Evolutionary conservation across 176 grass and related monocot species (phyloP), one percentile per base, ranked within the genome.

Genomic region (Paspalum vaginatum): DNA sequence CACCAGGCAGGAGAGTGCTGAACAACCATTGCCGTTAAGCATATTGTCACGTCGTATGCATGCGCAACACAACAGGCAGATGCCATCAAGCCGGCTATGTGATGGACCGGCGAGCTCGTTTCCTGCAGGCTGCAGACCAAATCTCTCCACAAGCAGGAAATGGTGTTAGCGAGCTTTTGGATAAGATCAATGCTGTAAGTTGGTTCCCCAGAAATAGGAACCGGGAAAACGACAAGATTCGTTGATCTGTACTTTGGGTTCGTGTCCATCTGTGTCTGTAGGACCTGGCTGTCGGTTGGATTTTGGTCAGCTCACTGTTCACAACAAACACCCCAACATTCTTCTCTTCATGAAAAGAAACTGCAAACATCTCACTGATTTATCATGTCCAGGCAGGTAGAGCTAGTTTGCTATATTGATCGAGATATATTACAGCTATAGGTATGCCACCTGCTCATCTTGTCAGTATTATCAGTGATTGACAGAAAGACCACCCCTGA

Each of bases 101-200:
- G 58, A 50, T 65, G n/a, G 11, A 21, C 79, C 65, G 81, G 53
- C 61, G 60, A 71, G 9, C 52, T 86, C 84, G 48, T 47, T 24
- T 21, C 61, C 65, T 32, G 2, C 3, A n/a, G n/a, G 2, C 32
- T 72, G 74, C 43, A 6, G 38, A 65, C 14, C 66, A 83, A 66
- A 83, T 50, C 49, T 88, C 80, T 59, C 74, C 76, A 85, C 45
- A 70, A 80, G 58, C 65, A 75, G 44, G 69, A 88, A 56, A 26
- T 37, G 46, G 77, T 63, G 46, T 85, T 76, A 65, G 25, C 12
- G 56, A 32, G 9, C 24, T 48, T n/a, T 18, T 14, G 42, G 76
- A 64, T 88, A 72, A 83, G 66, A 78, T 41, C 25, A 72, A 22
- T 47, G 10, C 11, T 62, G 10, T 8, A 22, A 66, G 3, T 27